phyloP scores from a whole-genome alignment of 1,139 yeast species.

The Candida sp. region DNA sequence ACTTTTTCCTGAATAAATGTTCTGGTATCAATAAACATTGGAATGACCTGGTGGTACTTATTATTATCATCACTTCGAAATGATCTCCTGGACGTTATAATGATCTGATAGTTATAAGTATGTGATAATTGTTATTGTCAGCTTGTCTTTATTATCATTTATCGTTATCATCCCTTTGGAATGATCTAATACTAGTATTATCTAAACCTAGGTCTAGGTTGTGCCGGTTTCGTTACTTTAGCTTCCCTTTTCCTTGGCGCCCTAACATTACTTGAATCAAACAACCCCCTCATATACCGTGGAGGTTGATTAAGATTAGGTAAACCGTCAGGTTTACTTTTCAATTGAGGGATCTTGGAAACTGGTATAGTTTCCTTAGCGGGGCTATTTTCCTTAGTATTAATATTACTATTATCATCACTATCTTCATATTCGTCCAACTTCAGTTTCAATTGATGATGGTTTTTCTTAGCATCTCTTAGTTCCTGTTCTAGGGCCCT shows the following conservation, averaged over 20 bases:
- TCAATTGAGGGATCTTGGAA: constrained; percentile 14
- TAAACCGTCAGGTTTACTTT: constrained; percentile 1
- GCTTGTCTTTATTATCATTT: too few relatives aligned
- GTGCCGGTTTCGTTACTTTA: neutral
- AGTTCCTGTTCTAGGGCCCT: constrained; percentile 18
- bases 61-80: too few relatives aligned
- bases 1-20: too few relatives aligned
- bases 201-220: neutral
- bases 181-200: neutral
- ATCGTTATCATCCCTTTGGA: too few relatives aligned
- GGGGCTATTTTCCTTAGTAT: neutral
- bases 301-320: constrained; percentile 47
- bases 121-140: too few relatives aligned
- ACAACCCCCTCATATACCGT: constrained; percentile 40
- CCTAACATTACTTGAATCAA: constrained; percentile 18
- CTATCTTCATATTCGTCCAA: constrained; percentile 7
- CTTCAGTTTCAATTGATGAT: constrained; percentile 23
- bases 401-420: neutral
- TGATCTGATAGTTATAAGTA: too few relatives aligned
- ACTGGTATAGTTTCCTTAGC: neutral
- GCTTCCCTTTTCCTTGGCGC: constrained; percentile 1
- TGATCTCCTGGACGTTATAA: too few relatives aligned
- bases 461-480: constrained; percentile 19
- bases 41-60: too few relatives aligned
- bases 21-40: too few relatives aligned